Base-by-base conservation (phyloP, 2,329 filamentous ascomycete genomes). In the Aspergillus aculeatus region DNA sequence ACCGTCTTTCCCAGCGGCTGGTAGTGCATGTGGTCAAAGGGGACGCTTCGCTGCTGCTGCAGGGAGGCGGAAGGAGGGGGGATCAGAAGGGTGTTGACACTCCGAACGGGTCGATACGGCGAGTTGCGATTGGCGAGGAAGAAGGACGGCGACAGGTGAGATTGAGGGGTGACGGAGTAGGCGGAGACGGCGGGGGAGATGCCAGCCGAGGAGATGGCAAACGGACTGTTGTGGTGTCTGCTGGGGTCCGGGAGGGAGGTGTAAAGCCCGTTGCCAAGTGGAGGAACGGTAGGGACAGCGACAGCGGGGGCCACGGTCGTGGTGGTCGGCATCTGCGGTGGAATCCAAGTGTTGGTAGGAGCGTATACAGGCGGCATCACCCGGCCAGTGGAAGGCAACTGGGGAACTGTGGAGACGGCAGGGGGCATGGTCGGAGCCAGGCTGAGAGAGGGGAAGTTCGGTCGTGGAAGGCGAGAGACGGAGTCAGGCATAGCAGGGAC, bases 81-180 rank as follows among this genome's bases (percentile, higher is more conserved):
- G 60, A 95, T 92, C 31, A 97, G 82, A n/a, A 98, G 84, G 0
- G 92, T 96, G 67, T 95, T 92, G 60, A 97, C 91, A 62, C 91
- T 86, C 56, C 93, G 89, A 44, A 97, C 89, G 1, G 94, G 94
- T 64, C 92, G 90, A 77, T 98, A 98, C 3, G 95, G 95, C 57
- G 94, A 98, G 64, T 90, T 88, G 58, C 95, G 86, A 73, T 96
- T 91, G 70, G 91, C 89, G 41, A 97, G 82, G 76, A 96, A 96
- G 69, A 91, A 86, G 11, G 90, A 93, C 0, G 94, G 94, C 32
- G 95, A 98, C 64, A 95, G 84, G 32, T 90, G 89, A 49, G 86
- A 85, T 5, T 89, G 88, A 9, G 87, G 78, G 2, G 85, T 84
- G 49, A 79, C 80, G 56, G 84, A 89, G 23, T 85, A 82, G 16